A percentile compares a stretch with the other conserved stretches of the same genome.
phyloP scores from a whole-genome alignment of 2,329 filamentous ascomycete genomes.

The Furcasterigmium sp. region DNA sequence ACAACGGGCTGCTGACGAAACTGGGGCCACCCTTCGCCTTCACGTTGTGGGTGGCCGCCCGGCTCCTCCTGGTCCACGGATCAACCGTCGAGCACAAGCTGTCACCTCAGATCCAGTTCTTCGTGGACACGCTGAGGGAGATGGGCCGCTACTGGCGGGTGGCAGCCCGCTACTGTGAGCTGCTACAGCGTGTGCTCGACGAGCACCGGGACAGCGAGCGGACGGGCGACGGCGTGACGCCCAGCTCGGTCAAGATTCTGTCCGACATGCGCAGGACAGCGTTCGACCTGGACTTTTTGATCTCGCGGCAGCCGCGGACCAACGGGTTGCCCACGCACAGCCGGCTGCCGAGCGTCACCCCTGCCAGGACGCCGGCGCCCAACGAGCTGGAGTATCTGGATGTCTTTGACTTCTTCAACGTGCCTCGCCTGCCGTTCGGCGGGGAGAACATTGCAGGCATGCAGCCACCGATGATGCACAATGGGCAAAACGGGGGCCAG shows the following conservation, averaged over 20 bases:
- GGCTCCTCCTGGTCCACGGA: conserved; percentile 81
- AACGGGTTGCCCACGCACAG: conserved; percentile 29
- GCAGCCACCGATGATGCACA: conserved; percentile 13
- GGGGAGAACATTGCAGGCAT: conserved; percentile 23
- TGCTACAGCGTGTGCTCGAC: conserved; percentile 78
- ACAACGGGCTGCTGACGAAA: conserved; percentile 69
- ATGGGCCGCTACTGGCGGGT: conserved; percentile 86
- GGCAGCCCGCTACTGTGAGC: conserved; percentile 71
- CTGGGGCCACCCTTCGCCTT: conserved; percentile 90
- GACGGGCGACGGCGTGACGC: conserved; percentile 69
- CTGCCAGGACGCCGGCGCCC: conserved; percentile 63
- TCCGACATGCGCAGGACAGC: conserved; percentile 89
- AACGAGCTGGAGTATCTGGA: conserved; percentile 89
- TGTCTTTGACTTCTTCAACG: conserved; percentile 93
- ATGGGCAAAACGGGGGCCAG: conserved; percentile 11
- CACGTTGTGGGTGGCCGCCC: conserved; percentile 85
- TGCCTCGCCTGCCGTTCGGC: conserved; percentile 63
- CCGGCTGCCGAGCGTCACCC: conserved; percentile 48
- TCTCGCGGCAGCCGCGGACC: conserved; percentile 67
- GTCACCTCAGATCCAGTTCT: conserved; percentile 71
- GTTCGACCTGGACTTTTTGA: conserved; percentile 85
- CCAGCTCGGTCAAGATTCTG: conserved; percentile 78
- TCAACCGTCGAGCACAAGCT: conserved; percentile 83
- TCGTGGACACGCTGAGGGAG: conserved; percentile 74
- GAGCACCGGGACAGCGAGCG: conserved; percentile 78